Base-by-base conservation (phyloP, 768 basidiomycete genomes). In the Nevesoporus exiguus region DNA sequence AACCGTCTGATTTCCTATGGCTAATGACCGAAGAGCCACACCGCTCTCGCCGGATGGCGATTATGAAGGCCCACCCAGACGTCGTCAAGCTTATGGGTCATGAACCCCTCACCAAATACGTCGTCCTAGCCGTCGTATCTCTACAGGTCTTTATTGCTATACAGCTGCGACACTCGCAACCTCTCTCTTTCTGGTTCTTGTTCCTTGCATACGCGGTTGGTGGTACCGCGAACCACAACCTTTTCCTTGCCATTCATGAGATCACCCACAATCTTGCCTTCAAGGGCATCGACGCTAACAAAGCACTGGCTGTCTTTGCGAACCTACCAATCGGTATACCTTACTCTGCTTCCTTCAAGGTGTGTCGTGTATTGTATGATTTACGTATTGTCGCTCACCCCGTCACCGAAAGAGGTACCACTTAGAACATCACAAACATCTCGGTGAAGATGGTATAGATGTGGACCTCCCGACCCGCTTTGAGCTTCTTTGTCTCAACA, bases 211-310 rank as follows among this genome's bases (percentile, higher is more conserved):
- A 98, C 67, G 77, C 73, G 14, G 79, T 98, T 46, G 97, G 97
- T 2, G 97, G 93, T 3, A 98, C 96, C 1, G 88, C 89, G 8
- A 99, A 98, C 73, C 97, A 99, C 70, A 99, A 98, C 69, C 80
- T 96, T 36, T 99, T 99, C 73, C 82, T 99, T 45, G 93, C 97
- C 40, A 97, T 99, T 50, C 97, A 99, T 67, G 97, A 99, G 67
- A 97, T 99, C 57, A 97, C 95, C 2, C 97, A 99, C 70, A 98
- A 98, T 68, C 80, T 99, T 25, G 97, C 93, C 2, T 98, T 98
- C 75, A 81, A 79, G 57, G 79, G 87, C 22, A 81, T 98, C 43
- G 76, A 74, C 47, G 82, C 86, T 8, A 99, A 98, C 74, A 93
- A 95, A 64, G 68, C 85, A 24, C 74, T 98, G 21, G 93, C 97